Base-by-base conservation (phyloP, 129 eudicot genomes). In the Heracleum sosnowskyi region DNA sequence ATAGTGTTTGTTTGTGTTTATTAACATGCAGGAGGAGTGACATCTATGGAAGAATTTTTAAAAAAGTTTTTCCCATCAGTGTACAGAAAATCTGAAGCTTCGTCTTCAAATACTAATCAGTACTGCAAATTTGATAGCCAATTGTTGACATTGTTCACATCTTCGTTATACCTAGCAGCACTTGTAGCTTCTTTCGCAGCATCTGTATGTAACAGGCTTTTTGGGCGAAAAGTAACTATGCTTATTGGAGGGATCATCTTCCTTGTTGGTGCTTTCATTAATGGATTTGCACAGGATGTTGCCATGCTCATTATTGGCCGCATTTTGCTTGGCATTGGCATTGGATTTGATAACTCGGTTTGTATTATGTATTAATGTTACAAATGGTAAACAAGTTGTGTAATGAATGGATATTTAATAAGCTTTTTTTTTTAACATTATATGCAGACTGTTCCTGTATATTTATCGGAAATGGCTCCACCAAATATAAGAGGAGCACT, bases 101-200 rank as follows among this genome's bases (percentile, higher is more conserved):
- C 10, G 20, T 33, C 74, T 16, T 81, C 71, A 1, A 5, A 76
- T 10, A 75, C 22, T n/a, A 82, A 69, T 69, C 80, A 80, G 31
- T 86, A 86, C 80, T 86, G 89, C 79, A 86, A 83, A 77, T 85
- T 85, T 13, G 85, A 85, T 75, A 81, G 85, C 66, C 83, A 81
- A 12, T 33, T 81, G 31, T 16, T 85, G 40, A 81, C 79, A 33
- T 73, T 85, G 35, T 85, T 85, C 64, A 85, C 88, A 0, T 85
- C 88, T 2, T 85, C 88, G 5, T 81, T 85, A 2, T 85, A 85
- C 70, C 47, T 85, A 20, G 88, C 88, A 35, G 88, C 88, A 22
- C 79, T 85, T 63, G 42, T 81, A 4, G 78, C 88, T 64, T 85
- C 88, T 4, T 85, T 85, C 41, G 31, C 76, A 33, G 88, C 88